These are phyloP conservation scores for Annulohypoxylon moriforme DNA, from an alignment of 495 filamentous ascomycete species.

Conservation along the genomic window DNA sequence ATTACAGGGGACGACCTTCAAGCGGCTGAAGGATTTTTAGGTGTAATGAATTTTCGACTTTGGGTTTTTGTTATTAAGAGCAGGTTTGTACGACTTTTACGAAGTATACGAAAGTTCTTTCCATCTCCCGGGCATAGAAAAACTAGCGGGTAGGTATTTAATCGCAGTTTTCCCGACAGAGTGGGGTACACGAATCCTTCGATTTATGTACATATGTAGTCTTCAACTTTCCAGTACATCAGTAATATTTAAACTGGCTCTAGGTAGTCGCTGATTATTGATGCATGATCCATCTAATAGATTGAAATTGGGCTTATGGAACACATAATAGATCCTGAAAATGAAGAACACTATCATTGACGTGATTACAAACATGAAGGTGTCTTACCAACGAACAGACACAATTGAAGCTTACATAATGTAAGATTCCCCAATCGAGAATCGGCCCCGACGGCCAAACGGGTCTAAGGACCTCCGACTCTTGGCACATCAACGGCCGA, in stretches of 20 bases:
- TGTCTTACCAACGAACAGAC: too few species aligned
- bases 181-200: background rate
- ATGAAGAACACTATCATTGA: too few species aligned
- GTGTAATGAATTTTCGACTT: slow-evolving; percentile 14
- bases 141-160: background rate
- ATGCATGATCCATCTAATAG: too few species aligned
- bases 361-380: background rate
- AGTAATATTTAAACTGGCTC: background rate
- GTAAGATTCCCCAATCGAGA: background rate
- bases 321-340: background rate
- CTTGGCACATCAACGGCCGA: slow-evolving; percentile 3
- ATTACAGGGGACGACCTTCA: slow-evolving; percentile 37
- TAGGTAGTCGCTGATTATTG: background rate
- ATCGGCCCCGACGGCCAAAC: slow-evolving; percentile 26
- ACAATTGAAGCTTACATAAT: background rate
- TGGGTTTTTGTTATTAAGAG: background rate
- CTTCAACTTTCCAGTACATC: background rate
- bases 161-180: background rate
- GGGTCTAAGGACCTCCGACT: background rate
- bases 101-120: background rate
- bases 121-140: background rate
- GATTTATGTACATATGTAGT: background rate
- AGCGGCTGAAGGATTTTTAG: slow-evolving; percentile 9
- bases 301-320: background rate
- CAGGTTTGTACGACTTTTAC: background rate